Evolutionary conservation across 2,329 filamentous ascomycete genomes (phyloP).

Genomic region (Orbilia oligospora): DNA sequence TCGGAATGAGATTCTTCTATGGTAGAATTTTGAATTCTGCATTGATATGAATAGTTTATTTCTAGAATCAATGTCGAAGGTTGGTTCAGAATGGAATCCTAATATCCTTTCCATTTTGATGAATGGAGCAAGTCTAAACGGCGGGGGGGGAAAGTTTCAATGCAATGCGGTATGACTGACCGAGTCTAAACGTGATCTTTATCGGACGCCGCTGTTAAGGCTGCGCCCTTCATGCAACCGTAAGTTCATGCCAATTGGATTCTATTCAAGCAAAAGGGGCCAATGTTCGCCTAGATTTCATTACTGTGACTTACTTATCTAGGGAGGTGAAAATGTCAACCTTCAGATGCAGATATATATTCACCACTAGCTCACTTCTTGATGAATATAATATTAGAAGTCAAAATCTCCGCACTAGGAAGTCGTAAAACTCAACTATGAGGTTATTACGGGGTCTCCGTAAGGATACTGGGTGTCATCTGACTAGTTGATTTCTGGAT

Average conservation of each 20-base stretch:
- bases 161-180: conserved; percentile 22
- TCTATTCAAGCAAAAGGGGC: not conserved
- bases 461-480: not conserved
- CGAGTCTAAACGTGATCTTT: conserved; percentile 12
- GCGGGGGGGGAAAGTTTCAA: conserved; percentile 26
- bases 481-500: not conserved
- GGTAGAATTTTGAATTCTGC: conserved; percentile 17
- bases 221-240: conserved; percentile 3
- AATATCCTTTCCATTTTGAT: conserved; percentile 7
- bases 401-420: not conserved
- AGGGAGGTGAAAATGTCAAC: conserved; percentile 14
- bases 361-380: not conserved
- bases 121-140: conserved; percentile 29
- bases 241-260: not conserved
- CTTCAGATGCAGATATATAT: not conserved
- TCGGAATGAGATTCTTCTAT: conserved; percentile 27
- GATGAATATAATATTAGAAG: not conserved
- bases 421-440: not conserved
- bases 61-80: conserved; percentile 35
- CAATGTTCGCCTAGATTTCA: not conserved
- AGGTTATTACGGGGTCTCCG: not conserved
- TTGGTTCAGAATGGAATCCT: conserved; percentile 35
- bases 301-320: not conserved
- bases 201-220: conserved; percentile 6
- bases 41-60: conserved; percentile 16